A percentile compares a stretch with the other conserved stretches of the same genome.
Conservation (phyloP, 2,329 filamentous ascomycete genomes). For the Pseudopyrenochaeta lycopersici region DNA sequence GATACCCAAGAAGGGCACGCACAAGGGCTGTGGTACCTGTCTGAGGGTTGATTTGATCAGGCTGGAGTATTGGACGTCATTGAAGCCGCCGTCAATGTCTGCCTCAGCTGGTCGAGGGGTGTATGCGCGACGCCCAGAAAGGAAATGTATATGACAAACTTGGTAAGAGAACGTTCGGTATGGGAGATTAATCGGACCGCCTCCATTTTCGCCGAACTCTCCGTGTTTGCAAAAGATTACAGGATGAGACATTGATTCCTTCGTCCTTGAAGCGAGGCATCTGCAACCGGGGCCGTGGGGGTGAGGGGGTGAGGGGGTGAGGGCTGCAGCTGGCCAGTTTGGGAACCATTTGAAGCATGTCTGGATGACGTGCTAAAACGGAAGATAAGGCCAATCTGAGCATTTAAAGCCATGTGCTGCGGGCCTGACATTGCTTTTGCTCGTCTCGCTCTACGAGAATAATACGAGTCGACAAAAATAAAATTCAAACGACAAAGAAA, state of each 20-base stretch:
- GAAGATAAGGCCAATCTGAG: conserved; percentile 10
- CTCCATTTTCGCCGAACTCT: not conserved
- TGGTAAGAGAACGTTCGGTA: conserved; percentile 5
- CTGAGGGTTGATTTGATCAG: conserved; percentile 9
- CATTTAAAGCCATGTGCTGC: conserved; percentile 10
- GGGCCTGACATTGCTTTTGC: conserved; percentile 25
- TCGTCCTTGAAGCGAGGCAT: conserved; percentile 1
- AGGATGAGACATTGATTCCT: conserved; percentile 29
- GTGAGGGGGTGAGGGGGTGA: too few species aligned
- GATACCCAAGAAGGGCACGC: conserved; percentile 5
- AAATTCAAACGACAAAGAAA: conserved; percentile 16
- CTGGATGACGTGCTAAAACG: conserved; percentile 8
- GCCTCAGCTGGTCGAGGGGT: conserved; percentile 19
- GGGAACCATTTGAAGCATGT: conserved; percentile 26
- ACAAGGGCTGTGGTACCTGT: conserved; percentile 13
- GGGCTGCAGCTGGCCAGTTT: conserved; percentile 26
- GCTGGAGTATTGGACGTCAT: conserved; percentile 15
- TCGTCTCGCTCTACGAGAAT: conserved; percentile 18
- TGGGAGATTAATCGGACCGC: conserved; percentile 4
- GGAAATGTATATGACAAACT: conserved; percentile 13
- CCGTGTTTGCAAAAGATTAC: conserved; percentile 22
- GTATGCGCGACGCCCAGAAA: conserved; percentile 29
- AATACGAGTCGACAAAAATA: conserved; percentile 23
- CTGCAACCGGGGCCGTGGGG: not conserved
- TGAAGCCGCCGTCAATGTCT: conserved; percentile 6